Conservation (phyloP, 805 yeast genomes). For the Nakazawaea laoshanensis region DNA sequence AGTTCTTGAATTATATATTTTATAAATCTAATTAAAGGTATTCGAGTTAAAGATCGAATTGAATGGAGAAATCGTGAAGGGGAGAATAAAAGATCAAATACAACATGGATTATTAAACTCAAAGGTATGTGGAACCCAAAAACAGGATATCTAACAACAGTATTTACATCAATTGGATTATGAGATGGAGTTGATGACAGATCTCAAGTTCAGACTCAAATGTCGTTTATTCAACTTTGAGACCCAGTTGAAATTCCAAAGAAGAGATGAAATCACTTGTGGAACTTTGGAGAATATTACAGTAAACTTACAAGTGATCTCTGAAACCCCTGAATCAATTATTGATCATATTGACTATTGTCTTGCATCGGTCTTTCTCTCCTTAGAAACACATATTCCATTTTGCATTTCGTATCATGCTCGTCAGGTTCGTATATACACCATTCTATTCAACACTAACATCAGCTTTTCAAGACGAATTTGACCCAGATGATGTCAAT, state of each 20-base stretch:
- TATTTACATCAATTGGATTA: conserved; percentile 5
- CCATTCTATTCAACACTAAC: conserved; percentile 11
- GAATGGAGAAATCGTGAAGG: no score
- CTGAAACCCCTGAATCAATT: not conserved
- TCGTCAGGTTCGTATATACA: conserved; percentile 12
- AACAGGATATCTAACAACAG: no score
- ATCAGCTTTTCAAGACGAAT: conserved; percentile 13
- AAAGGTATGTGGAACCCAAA: no score
- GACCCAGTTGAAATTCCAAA: not conserved
- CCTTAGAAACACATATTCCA: conserved; percentile 19
- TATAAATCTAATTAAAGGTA: no score
- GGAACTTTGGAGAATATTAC: no score
- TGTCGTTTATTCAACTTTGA: conserved; percentile 4
- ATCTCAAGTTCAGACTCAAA: conserved; percentile 3
- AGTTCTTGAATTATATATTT: no score
- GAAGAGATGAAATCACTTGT: no score
- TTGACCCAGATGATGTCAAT: conserved; percentile 12
- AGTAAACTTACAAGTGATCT: no score
- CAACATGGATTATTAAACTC: no score
- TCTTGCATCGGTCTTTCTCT: conserved; percentile 16
- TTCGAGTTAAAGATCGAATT: no score
- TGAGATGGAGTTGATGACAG: not conserved
- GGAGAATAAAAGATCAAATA: no score
- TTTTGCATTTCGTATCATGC: conserved; percentile 19
- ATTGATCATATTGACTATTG: conserved; percentile 18